These are phyloP conservation scores for Oehlia diaphana DNA, from an alignment of 192 early-diverging fungal genomes.

Conservation along the genomic window DNA sequence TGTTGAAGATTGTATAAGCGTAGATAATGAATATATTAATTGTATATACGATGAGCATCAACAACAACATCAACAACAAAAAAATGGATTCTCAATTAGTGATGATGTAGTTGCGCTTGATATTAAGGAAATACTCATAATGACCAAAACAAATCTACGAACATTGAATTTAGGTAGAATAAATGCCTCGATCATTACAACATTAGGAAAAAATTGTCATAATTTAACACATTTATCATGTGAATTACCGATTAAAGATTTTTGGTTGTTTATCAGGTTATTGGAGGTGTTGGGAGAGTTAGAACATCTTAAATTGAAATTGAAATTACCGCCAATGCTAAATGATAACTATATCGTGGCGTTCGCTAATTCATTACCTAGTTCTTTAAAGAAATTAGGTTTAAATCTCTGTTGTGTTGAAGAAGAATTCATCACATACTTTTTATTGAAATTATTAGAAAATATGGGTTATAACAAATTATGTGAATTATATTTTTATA, in stretches of 20 bases:
- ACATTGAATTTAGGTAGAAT: not conserved
- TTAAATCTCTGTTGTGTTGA: not conserved
- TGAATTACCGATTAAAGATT: not conserved
- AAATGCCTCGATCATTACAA: not conserved
- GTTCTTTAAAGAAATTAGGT: not conserved
- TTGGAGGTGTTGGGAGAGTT: not conserved
- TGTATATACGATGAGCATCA: not conserved
- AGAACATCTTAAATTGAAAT: not conserved
- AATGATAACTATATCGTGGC: not conserved
- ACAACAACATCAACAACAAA: not conserved
- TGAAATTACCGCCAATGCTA: not conserved
- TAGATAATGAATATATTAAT: too few relatives aligned
- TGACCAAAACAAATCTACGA: not conserved
- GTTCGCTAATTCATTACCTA: not conserved
- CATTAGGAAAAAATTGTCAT: not conserved
- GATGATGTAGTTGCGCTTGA: not conserved
- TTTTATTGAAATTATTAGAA: not conserved
- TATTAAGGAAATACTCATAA: not conserved
- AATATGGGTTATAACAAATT: not conserved
- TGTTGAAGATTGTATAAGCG: not conserved
- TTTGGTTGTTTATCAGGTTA: not conserved
- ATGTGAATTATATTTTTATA: not conserved
- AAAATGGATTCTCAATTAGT: too few relatives aligned
- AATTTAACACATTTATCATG: not conserved
- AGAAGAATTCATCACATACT: not conserved